Base-by-base conservation (phyloP, 179 eudicot genomes). In the Spinacia oleracea region DNA sequence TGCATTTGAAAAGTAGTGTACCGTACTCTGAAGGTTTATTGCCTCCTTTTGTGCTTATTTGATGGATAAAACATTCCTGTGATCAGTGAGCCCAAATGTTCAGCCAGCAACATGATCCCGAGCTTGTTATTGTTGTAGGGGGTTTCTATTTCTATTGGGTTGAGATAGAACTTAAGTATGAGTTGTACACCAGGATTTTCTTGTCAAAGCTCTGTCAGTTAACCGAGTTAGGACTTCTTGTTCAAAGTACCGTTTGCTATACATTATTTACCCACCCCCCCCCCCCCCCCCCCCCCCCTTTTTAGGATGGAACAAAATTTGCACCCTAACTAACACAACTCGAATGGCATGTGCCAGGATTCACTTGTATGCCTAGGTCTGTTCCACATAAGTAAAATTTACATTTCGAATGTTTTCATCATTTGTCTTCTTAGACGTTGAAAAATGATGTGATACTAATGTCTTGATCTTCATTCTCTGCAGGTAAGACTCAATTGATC, bases 401-500 rank as follows among this genome's bases (percentile, higher is more conserved):
- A 34, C 18, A 27, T 31, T 48, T 70, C 46, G 59, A 53, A 73
- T 14, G 20, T 46, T 59, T 76, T 25, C 53, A 25, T 1, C 48
- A 43, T 23, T 20, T 31, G 21, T 65, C 23, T 7, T 12, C 16
- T 81, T 53, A 23, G 75, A 56, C 15, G 45, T 56, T 35, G 55
- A 74, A 35, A 20, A 46, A 46, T 71, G 40, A 72, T 65, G 15
- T 65, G 46, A 25, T 70, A 40, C 27, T 11, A 51, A 31, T 43
- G 7, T 34, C 29, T 34, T 32, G n/a, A 21, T 60, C 40, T 25
- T 59, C 34, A 31, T 77, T 55, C 32, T 71, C 76, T 89, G 86
- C 91, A 93, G 99, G 99, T 81, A 96, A 96, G 83, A 96, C 99
- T 74, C 99, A 96, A 78, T 93, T 93, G 74, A 96, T 96, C 87